A percentile compares a stretch with the other conserved stretches of the same genome.
phyloP scores from a whole-genome alignment of 106 monocot genomes.

The Dendrobium catenatum region DNA sequence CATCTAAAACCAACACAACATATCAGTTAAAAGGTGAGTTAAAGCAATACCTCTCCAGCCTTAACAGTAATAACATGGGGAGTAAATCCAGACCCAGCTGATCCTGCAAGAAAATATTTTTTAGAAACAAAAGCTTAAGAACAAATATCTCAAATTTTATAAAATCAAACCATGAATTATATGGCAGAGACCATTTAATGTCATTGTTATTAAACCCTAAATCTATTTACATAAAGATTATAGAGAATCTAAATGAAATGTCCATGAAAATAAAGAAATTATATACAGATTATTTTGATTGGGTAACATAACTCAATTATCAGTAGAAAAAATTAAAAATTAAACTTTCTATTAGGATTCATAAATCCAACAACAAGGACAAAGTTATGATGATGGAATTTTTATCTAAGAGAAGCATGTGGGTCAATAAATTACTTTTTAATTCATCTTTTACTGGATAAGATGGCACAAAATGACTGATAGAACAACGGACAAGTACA shows the following conservation, averaged over 20 bases:
- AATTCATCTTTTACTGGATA: background rate
- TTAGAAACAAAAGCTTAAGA: background rate
- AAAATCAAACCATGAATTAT: background rate
- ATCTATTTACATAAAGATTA: background rate
- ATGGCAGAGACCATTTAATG: background rate
- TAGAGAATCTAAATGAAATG: background rate
- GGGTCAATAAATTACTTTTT: background rate
- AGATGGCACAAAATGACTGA: background rate
- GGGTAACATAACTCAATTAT: background rate
- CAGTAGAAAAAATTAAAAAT: background rate
- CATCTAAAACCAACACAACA: background rate
- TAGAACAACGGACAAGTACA: background rate
- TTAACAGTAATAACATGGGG: slow-evolving; percentile 60
- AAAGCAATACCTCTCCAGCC: slow-evolving; percentile 58
- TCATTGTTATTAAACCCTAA: background rate
- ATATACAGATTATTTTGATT: background rate
- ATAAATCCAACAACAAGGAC: background rate
- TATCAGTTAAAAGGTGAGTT: background rate
- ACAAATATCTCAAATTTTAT: background rate
- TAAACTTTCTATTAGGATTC: background rate
- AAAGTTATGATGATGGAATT: background rate
- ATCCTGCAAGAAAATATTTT: slow-evolving; percentile 29
- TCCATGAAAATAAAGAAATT: background rate
- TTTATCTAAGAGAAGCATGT: background rate
- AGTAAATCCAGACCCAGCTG: slow-evolving; percentile 42